phyloP scores from a whole-genome alignment of 768 basidiomycete species.

The Obba rivulosa region DNA sequence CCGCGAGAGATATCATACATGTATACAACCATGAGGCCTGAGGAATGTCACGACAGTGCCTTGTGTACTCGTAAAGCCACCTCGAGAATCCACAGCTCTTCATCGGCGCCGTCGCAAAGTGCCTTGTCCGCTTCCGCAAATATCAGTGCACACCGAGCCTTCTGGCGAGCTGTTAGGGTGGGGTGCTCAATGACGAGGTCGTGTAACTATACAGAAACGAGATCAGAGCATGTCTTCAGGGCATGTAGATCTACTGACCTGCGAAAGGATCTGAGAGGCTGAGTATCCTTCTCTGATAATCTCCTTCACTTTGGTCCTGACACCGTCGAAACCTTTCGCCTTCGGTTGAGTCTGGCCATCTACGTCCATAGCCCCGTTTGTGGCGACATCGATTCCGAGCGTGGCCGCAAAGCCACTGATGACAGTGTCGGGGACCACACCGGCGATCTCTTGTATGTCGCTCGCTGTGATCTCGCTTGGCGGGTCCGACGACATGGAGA shows the following conservation, averaged over 20 bases:
- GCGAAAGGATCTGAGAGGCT: conserved; percentile 80
- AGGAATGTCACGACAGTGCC: conserved; percentile 31
- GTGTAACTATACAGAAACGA: conserved; percentile 61
- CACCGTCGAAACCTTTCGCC: conserved; percentile 45
- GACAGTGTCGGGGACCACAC: conserved; percentile 78
- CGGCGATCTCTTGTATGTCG: conserved; percentile 96
- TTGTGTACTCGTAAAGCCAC: conserved; percentile 78
- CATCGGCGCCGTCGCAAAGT: conserved; percentile 92
- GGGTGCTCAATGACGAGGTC: conserved; percentile 85
- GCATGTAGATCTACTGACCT: conserved; percentile 47
- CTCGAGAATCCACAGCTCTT: conserved; percentile 92
- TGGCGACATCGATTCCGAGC: conserved; percentile 64
- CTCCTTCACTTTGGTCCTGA: conserved; percentile 68
- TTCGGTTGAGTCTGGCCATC: conserved; percentile 24
- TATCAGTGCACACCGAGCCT: conserved; percentile 71
- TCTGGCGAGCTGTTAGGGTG: conserved; percentile 72
- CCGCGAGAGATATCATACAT: not conserved
- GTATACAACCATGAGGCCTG: not conserved
- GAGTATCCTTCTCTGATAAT: conserved; percentile 89
- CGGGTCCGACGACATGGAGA: conserved; percentile 69
- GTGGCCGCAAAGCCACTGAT: conserved; percentile 64
- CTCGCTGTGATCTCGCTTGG: conserved; percentile 67
- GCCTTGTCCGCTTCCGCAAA: conserved; percentile 97
- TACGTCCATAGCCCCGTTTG: conserved; percentile 38
- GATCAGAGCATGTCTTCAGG: conserved; percentile 1